Evolutionary conservation across 345 rosid species (phyloP).

Genomic region (Pugionium dolabratum): DNA sequence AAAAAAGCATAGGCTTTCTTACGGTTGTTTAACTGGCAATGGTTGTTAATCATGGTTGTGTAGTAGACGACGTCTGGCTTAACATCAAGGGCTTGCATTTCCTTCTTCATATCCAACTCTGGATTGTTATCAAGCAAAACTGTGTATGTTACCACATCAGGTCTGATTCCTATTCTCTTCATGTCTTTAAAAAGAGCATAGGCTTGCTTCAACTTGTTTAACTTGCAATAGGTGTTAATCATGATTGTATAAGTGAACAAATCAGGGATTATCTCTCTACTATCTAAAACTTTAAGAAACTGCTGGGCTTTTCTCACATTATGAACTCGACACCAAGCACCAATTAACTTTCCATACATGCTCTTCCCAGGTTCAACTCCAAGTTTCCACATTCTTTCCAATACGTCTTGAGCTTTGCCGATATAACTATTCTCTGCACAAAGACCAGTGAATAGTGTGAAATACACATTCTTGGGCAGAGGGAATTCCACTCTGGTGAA

Average conservation of each 20-base stretch:
- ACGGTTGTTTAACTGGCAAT: slow-evolving; percentile 6
- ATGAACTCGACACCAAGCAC: slow-evolving; percentile 50
- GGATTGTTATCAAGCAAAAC: slow-evolving; percentile 50
- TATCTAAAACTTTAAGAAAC: slow-evolving; percentile 41
- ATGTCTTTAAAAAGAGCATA: slow-evolving; percentile 51
- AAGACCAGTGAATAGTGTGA: slow-evolving; percentile 50
- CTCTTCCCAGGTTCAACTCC: slow-evolving; percentile 45
- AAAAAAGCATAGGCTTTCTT: slow-evolving; percentile 18
- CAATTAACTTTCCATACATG: slow-evolving; percentile 55
- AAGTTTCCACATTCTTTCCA: slow-evolving; percentile 48
- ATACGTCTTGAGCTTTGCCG: slow-evolving; percentile 44
- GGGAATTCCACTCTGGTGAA: slow-evolving; percentile 46
- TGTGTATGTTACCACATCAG: slow-evolving; percentile 61
- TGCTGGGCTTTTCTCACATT: slow-evolving; percentile 47
- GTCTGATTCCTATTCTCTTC: slow-evolving; percentile 55
- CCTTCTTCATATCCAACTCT: slow-evolving; percentile 34
- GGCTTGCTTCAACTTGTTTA: slow-evolving; percentile 45
- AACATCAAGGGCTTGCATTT: slow-evolving; percentile 25
- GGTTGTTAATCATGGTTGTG: slow-evolving; percentile 26
- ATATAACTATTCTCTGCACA: slow-evolving; percentile 43
- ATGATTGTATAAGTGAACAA: slow-evolving; percentile 57
- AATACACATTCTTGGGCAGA: slow-evolving; percentile 49
- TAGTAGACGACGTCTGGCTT: slow-evolving; percentile 30
- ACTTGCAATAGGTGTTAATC: slow-evolving; percentile 59
- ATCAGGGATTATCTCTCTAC: slow-evolving; percentile 50